phyloP scores from a whole-genome alignment of 148 eudicot species.

The Rhododendron williamsianum region DNA sequence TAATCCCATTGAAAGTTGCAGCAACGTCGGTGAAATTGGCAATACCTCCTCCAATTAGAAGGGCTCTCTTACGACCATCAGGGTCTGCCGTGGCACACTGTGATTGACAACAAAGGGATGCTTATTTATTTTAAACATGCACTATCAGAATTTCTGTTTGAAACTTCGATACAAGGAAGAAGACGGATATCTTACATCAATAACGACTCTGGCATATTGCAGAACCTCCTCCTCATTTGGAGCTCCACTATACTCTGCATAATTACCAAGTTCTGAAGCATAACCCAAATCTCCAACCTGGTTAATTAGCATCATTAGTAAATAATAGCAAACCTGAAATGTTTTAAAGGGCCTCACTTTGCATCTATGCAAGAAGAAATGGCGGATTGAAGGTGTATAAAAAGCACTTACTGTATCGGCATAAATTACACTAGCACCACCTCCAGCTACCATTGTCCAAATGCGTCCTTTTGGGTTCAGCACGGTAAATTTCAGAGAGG shows the following conservation, averaged over 20 bases:
- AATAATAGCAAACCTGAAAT: background rate
- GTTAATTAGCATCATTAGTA: background rate
- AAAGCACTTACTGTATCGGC: slow-evolving; percentile 54
- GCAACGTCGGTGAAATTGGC: slow-evolving; percentile 99
- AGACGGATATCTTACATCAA: slow-evolving; percentile 42
- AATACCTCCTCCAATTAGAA: slow-evolving; percentile 93
- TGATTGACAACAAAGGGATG: background rate
- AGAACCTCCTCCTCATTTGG: slow-evolving; percentile 79
- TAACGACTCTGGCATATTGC: slow-evolving; percentile 68
- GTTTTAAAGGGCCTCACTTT: background rate
- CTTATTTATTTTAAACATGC: background rate
- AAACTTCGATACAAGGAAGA: background rate
- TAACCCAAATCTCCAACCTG: slow-evolving; percentile 76
- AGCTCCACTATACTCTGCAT: slow-evolving; percentile 75
- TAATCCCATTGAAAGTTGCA: slow-evolving; percentile 78
- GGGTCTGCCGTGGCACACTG: slow-evolving; percentile 98
- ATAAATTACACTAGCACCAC: slow-evolving; percentile 77
- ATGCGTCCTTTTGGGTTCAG: slow-evolving; percentile 69
- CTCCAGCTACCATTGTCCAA: slow-evolving; percentile 87
- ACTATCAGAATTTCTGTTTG: background rate
- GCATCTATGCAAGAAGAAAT: background rate
- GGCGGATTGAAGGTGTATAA: background rate
- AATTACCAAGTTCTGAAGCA: slow-evolving; percentile 71
- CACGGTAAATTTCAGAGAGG: slow-evolving; percentile 70
- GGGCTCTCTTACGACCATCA: slow-evolving; percentile 85